A percentile compares a stretch with the other conserved stretches of the same genome.
Conservation (phyloP, 2,329 filamentous ascomycete species). For the Thielaviopsis musarum region DNA sequence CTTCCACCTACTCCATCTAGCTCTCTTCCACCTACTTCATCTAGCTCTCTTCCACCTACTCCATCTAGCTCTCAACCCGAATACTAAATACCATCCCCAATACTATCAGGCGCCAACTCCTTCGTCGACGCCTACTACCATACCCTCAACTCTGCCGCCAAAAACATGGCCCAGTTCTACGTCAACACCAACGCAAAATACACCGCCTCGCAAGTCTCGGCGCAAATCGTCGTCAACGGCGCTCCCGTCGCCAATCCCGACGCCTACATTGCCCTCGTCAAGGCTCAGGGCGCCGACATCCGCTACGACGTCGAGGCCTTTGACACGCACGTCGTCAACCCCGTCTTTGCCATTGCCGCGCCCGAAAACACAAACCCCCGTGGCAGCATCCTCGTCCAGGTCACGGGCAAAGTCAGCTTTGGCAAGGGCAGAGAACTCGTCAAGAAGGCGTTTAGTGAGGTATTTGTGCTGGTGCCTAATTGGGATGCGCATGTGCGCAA, state of each 20-base stretch:
- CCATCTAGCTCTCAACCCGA: neutral
- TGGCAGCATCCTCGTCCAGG: constrained; percentile 55
- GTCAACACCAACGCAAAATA: constrained; percentile 21
- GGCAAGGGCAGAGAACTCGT: constrained; percentile 44
- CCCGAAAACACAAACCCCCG: constrained; percentile 36
- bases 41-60: neutral
- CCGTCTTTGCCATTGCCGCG: constrained; percentile 42
- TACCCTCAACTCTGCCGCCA: constrained; percentile 46
- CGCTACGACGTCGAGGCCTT: constrained; percentile 59
- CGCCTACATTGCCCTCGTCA: constrained; percentile 52
- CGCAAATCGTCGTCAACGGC: constrained; percentile 70
- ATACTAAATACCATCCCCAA: neutral
- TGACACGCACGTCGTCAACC: constrained; percentile 65
- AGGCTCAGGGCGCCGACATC: constrained; percentile 39
- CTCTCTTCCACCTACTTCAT: neutral
- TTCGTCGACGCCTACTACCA: constrained; percentile 42
- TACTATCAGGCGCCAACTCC: constrained; percentile 11
- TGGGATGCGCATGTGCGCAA: constrained; percentile 40
- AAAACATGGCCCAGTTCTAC: constrained; percentile 51
- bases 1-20: neutral
- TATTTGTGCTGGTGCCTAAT: constrained; percentile 66
- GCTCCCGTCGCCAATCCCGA: constrained; percentile 42
- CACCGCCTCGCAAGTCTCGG: constrained; percentile 22
- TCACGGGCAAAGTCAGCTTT: constrained; percentile 56
- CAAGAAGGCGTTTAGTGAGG: constrained; percentile 60